Conservation (phyloP, 2,329 filamentous ascomycete species). For the Cercospora canescens region DNA sequence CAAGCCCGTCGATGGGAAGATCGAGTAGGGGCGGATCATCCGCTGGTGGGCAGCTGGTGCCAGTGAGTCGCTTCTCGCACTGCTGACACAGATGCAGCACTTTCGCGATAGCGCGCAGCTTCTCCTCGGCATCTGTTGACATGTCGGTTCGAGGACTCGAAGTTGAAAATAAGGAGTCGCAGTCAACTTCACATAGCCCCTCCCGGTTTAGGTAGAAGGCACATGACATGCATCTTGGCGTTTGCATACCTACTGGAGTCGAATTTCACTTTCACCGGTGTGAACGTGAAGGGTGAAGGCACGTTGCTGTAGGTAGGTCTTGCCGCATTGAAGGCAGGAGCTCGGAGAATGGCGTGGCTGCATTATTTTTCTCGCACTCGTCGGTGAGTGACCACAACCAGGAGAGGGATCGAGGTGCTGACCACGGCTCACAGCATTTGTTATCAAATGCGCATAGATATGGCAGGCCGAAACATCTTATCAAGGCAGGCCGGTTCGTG, state of each 20-base stretch:
- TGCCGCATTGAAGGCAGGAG: neutral
- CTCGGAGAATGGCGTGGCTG: neutral
- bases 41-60: neutral
- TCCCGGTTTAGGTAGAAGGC: neutral
- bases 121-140: slow-evolving; percentile 1
- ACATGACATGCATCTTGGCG: neutral
- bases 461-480: no score
- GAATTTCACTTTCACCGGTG: neutral
- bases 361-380: neutral
- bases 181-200: neutral
- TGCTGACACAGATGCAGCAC: slow-evolving; percentile 1
- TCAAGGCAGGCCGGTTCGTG: neutral
- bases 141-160: neutral
- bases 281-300: neutral
- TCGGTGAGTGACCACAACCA: neutral
- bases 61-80: slow-evolving; percentile 7
- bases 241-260: neutral
- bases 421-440: no score
- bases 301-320: neutral
- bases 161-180: neutral
- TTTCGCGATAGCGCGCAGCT: slow-evolving; percentile 1
- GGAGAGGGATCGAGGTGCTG: neutral
- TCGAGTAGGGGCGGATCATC: slow-evolving; percentile 1
- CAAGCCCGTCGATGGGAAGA: neutral
- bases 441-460: no score